Conservation (phyloP, 345 rosid species). For the Salix koriyanagi region DNA sequence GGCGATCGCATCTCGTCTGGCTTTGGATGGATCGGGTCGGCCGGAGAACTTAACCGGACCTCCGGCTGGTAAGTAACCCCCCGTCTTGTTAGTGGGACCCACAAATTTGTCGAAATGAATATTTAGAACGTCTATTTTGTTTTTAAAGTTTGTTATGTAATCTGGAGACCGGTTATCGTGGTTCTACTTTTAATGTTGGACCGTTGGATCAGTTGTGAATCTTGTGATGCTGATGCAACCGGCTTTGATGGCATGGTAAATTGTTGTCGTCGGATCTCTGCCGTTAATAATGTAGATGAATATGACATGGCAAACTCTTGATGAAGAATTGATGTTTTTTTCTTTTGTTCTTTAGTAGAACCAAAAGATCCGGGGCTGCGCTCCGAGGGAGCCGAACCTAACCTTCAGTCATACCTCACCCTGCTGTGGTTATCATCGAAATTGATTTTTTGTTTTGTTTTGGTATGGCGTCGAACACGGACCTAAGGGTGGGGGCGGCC, state of each 20-base stretch:
- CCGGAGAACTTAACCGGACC: constrained; percentile 18
- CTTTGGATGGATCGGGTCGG: constrained; percentile 44
- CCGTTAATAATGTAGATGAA: background rate
- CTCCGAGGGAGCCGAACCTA: too few species aligned
- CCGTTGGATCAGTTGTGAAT: background rate
- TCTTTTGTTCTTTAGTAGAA: background rate
- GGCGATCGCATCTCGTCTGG: constrained; percentile 66
- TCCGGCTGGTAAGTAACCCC: background rate
- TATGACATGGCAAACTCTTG: background rate
- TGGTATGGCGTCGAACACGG: too few species aligned
- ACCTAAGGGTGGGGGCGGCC: too few species aligned
- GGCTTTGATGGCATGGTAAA: background rate
- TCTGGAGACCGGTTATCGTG: background rate
- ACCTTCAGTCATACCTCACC: too few species aligned
- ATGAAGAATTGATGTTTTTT: background rate
- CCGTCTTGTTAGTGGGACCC: background rate
- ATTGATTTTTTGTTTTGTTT: too few species aligned
- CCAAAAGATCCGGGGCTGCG: too few species aligned
- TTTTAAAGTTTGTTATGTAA: background rate
- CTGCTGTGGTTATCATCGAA: too few species aligned
- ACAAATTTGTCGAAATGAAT: constrained; percentile 11
- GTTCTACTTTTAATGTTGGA: background rate
- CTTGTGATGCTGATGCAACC: background rate
- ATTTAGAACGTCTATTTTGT: background rate
- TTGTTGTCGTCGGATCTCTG: background rate